Base-by-base conservation (phyloP, 225 moss, liverwort and hornwort genomes). In the Anthoceros angustus region DNA sequence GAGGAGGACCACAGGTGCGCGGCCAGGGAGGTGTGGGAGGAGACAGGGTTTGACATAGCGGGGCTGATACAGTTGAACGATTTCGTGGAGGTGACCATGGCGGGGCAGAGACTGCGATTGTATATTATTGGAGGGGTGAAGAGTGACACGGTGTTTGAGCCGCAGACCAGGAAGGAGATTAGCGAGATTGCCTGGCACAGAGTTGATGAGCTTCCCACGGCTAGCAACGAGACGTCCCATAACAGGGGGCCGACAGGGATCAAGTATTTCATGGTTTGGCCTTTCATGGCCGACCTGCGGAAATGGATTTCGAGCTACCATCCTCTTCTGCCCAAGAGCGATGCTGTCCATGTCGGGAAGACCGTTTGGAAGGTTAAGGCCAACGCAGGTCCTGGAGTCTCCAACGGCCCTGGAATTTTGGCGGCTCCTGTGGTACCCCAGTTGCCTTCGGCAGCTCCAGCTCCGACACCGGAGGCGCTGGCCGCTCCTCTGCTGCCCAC, bases 141-240 rank as follows among this genome's bases (percentile, higher is more conserved):
- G 26, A 84, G 92, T 67, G 92, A 87, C 25, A 89, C 87, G 3
- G 38, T 67, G 11, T 98, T 98, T 43, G 88, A 77, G 0, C 92
- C 95, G 0, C 89, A 88, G 42, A 98, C 95, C 5, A 98, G 92
- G 77, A 98, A 98, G 55, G 95, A 98, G 76, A 91, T 98, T 72
- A 98, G 95, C 75, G 95, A 98, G 70, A 98, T 98, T 65, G 88
- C 92, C 4, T 98, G 95, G 95, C 95, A 98, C 66, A 74, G 92
- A 63, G 80, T 98, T 3, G 95, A 98, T 66, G 95, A 98, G 73
- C 84, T 98, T 64, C 92, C 88, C 5, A 76, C 83, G 26, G 92
- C 87, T 63, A 89, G 78, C 42, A 77, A 84, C 32, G 95, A 98
- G 14, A 76, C 78, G 18, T 83, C 92, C 25, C 92, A 98, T 70